A percentile compares a stretch with the other conserved stretches of the same genome.
Evolutionary conservation across 495 filamentous ascomycete genomes (phyloP).

Genomic region (Aspergillus kassunensis): DNA sequence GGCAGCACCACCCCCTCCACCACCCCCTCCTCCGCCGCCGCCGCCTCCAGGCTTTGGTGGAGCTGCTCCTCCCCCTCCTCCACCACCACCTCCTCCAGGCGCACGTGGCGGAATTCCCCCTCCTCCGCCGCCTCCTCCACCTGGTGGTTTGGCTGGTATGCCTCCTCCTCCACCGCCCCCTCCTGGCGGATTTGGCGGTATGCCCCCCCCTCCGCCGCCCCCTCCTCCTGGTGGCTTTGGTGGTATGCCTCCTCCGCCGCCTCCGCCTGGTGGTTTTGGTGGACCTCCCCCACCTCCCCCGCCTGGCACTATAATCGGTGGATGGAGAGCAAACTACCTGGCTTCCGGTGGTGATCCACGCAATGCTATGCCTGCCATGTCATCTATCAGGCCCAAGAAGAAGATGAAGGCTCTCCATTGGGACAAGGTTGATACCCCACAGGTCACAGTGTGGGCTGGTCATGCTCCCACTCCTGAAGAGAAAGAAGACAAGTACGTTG

Average conservation of each 20-base stretch:
- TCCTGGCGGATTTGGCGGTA: constrained; percentile 44
- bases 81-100: constrained; percentile 17
- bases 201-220: constrained; percentile 51
- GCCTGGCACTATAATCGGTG: constrained; percentile 54
- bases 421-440: constrained; percentile 94
- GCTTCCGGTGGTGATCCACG: constrained; percentile 40
- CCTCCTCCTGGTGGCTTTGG: constrained; percentile 28
- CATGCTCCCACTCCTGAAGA: constrained; percentile 76
- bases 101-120: constrained; percentile 47
- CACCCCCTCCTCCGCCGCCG: constrained; percentile 24
- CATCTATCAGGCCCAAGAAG: constrained; percentile 89
- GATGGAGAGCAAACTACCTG: constrained; percentile 46
- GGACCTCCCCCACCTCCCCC: constrained; percentile 58
- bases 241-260: constrained; percentile 53
- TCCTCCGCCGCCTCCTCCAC: constrained; percentile 40
- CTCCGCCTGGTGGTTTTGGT: constrained; percentile 34
- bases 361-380: constrained; percentile 50
- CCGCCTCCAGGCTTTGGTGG: constrained; percentile 32
- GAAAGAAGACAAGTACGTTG: constrained; percentile 91
- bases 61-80: constrained; percentile 28
- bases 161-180: constrained; percentile 42
- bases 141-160: constrained; percentile 12
- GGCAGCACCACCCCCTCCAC: constrained; percentile 41
- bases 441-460: constrained; percentile 92
- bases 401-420: constrained; percentile 99